Evolutionary conservation across 1,139 yeast species (phyloP).

Genomic region (Lodderomyces elongisporus): DNA sequence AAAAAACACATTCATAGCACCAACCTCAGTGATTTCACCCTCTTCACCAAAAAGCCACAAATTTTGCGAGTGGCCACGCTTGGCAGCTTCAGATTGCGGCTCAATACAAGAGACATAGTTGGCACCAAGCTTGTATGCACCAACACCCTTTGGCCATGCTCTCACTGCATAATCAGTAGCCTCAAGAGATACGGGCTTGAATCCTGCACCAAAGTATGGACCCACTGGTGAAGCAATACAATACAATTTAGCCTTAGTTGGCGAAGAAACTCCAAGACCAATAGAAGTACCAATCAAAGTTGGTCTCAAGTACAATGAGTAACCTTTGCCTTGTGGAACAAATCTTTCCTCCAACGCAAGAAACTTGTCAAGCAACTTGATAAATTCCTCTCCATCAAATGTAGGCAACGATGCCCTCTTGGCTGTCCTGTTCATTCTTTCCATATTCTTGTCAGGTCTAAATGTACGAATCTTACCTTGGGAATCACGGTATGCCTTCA

Average conservation of each 20-base stretch:
- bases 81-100: slow-evolving; percentile 86
- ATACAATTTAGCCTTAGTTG: slow-evolving; percentile 73
- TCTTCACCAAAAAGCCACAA: slow-evolving; percentile 94
- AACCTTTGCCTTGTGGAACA: slow-evolving; percentile 82
- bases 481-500: slow-evolving; percentile 82
- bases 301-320: slow-evolving; percentile 89
- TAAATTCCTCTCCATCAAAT: slow-evolving; percentile 73
- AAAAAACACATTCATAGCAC: slow-evolving; percentile 93
- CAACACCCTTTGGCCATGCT: slow-evolving; percentile 99
- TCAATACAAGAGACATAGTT: slow-evolving; percentile 93
- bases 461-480: slow-evolving; percentile 72
- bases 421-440: slow-evolving; percentile 83
- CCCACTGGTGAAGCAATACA: slow-evolving; percentile 96
- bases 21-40: slow-evolving; percentile 88
- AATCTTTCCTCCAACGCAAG: slow-evolving; percentile 68
- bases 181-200: slow-evolving; percentile 88
- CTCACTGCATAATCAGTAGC: slow-evolving; percentile 94
- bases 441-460: slow-evolving; percentile 90
- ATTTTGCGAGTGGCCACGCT: slow-evolving; percentile 88
- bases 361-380: slow-evolving; percentile 69
- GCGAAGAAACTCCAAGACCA: slow-evolving; percentile 77
- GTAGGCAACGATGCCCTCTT: slow-evolving; percentile 81
- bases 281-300: slow-evolving; percentile 89
- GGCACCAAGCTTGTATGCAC: slow-evolving; percentile 93
- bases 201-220: slow-evolving; percentile 84